These are phyloP conservation scores for Eucommia ulmoides DNA, from an alignment of 257 asterid genomes.

Conservation along the genomic window DNA sequence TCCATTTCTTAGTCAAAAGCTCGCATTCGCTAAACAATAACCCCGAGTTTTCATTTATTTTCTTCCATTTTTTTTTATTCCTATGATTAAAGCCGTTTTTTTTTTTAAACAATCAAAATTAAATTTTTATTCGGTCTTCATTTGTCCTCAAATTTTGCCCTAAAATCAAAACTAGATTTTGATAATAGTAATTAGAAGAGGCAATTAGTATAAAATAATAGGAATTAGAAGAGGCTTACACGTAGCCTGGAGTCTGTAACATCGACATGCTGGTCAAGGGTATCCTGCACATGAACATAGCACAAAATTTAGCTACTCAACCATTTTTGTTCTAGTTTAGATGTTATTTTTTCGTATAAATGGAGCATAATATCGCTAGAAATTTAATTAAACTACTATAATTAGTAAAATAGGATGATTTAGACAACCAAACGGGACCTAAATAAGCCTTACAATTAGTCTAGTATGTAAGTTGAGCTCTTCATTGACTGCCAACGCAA, in stretches of 20 bases:
- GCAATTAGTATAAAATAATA: too few species aligned
- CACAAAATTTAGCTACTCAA: background rate
- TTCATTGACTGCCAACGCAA: background rate
- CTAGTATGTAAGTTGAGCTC: background rate
- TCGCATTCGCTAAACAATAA: too few species aligned
- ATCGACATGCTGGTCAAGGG: conserved; percentile 1
- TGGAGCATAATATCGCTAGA: background rate
- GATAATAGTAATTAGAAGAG: too few species aligned
- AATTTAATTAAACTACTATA: background rate
- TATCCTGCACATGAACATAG: background rate
- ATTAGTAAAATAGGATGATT: background rate
- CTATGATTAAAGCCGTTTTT: too few species aligned
- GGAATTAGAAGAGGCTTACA: background rate
- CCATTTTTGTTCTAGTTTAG: background rate
- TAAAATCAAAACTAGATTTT: too few species aligned
- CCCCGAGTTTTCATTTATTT: too few species aligned
- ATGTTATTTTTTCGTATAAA: too few species aligned
- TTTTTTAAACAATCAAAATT: too few species aligned
- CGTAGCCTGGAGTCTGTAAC: background rate
- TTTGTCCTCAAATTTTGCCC: too few species aligned
- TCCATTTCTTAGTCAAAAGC: too few species aligned
- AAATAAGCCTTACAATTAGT: background rate
- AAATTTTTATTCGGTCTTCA: too few species aligned
- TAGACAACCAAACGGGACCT: background rate
- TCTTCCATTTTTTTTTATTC: too few species aligned